Conservation (phyloP, 108 stramenopile genomes). For the Skeletonema costatum region DNA sequence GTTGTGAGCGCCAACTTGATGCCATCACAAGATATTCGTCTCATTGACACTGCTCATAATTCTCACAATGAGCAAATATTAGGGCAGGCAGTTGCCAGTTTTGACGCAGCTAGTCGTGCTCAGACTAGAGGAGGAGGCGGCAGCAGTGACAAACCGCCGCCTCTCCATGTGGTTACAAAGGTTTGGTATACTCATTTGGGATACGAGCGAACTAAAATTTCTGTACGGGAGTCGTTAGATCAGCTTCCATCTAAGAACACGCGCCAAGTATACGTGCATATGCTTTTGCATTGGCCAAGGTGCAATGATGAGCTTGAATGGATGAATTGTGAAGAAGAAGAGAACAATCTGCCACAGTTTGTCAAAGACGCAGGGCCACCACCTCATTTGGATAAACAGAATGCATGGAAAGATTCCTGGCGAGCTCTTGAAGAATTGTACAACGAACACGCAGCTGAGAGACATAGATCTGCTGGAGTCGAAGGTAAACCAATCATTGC, state of each 20-base stretch:
- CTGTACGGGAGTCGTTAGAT: slow-evolving; percentile 60
- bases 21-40: slow-evolving; percentile 49
- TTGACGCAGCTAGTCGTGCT: not conserved
- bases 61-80: slow-evolving; percentile 76
- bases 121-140: slow-evolving; percentile 12
- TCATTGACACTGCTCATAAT: slow-evolving; percentile 81
- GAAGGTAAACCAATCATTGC: slow-evolving; percentile 38
- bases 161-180: slow-evolving; percentile 85
- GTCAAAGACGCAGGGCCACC: slow-evolving; percentile 71
- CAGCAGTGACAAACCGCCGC: slow-evolving; percentile 24
- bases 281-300: slow-evolving; percentile 88
- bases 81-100: slow-evolving; percentile 57
- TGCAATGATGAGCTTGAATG: slow-evolving; percentile 77
- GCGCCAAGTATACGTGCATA: slow-evolving; percentile 59
- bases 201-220: slow-evolving; percentile 78
- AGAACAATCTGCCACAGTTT: slow-evolving; percentile 52
- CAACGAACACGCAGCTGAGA: slow-evolving; percentile 11
- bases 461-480: not conserved
- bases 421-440: slow-evolving; percentile 77
- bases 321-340: slow-evolving; percentile 87
- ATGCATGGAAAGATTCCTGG: slow-evolving; percentile 86
- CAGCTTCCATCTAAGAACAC: slow-evolving; percentile 18
- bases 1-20: slow-evolving; percentile 23
- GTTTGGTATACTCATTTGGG: slow-evolving; percentile 93
- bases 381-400: slow-evolving; percentile 68